Percentiles rank a stretch among this genome's conserved stretches.
Conservation (phyloP, 2,329 filamentous ascomycete species). For the Aspergillus sp. region DNA sequence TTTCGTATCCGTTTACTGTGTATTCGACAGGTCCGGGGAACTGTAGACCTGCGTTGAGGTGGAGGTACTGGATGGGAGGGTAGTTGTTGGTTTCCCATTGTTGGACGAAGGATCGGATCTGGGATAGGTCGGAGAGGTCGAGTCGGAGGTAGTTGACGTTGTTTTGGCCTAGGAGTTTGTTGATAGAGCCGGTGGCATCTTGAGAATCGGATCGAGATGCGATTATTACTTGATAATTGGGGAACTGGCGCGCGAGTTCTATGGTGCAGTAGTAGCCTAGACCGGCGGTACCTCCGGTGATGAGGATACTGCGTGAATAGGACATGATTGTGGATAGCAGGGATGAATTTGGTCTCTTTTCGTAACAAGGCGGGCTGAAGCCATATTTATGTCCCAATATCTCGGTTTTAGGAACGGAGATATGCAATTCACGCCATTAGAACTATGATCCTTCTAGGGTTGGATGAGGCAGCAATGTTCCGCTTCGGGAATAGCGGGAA, state of each 20-base stretch:
- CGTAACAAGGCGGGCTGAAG: no score
- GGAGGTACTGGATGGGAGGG: constrained; percentile 47
- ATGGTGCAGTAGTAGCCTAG: constrained; percentile 49
- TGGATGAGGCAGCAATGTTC: background rate
- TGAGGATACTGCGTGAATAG: background rate
- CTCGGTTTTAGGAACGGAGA: no score
- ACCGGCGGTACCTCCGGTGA: constrained; percentile 49
- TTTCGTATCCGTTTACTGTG: constrained; percentile 50
- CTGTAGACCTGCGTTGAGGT: constrained; percentile 54
- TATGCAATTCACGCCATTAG: no score
- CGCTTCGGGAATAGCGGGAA: constrained; percentile 5
- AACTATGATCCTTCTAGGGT: background rate
- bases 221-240: constrained; percentile 14
- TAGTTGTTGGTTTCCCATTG: constrained; percentile 36
- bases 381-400: no score
- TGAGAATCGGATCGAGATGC: no score
- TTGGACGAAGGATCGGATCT: constrained; percentile 47
- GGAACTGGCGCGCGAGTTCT: constrained; percentile 43
- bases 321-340: no score
- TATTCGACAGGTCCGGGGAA: constrained; percentile 39
- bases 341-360: no score
- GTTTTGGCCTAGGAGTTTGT: background rate
- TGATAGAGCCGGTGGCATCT: background rate
- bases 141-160: constrained; percentile 46
- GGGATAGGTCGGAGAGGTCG: constrained; percentile 45